Evolutionary conservation across 768 basidiomycete species (phyloP).

Genomic region (Sarcomyxa edulis): DNA sequence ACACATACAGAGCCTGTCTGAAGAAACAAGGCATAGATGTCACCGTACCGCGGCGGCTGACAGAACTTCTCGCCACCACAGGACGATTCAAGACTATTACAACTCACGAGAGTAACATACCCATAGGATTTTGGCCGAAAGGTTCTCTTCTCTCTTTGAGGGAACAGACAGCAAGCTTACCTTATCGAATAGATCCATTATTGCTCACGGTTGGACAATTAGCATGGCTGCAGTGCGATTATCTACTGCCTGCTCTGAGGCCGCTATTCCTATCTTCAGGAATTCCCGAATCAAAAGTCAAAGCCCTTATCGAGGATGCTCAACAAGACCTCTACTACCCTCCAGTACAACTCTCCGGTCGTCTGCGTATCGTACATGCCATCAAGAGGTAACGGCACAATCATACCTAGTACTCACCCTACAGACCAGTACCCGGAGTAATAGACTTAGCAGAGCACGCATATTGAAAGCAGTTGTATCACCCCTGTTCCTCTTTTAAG

Average conservation of each 20-base stretch:
- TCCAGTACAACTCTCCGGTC: slow-evolving; percentile 40
- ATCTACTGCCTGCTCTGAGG: slow-evolving; percentile 56
- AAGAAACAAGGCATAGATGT: slow-evolving; percentile 47
- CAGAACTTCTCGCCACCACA: slow-evolving; percentile 40
- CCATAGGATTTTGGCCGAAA: slow-evolving; percentile 66
- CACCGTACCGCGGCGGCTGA: slow-evolving; percentile 51
- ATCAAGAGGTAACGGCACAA: slow-evolving; percentile 25
- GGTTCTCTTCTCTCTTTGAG: slow-evolving; percentile 28
- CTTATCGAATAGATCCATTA: slow-evolving; percentile 37
- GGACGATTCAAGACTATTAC: slow-evolving; percentile 53
- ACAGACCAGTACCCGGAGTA: not conserved
- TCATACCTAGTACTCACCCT: slow-evolving; percentile 1
- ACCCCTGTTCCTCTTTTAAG: slow-evolving; percentile 51
- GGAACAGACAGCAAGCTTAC: not conserved
- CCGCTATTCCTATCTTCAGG: slow-evolving; percentile 53
- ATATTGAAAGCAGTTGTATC: slow-evolving; percentile 43
- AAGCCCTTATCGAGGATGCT: slow-evolving; percentile 53
- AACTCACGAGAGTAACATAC: slow-evolving; percentile 52
- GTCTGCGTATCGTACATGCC: slow-evolving; percentile 58
- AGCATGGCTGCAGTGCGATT: slow-evolving; percentile 71
- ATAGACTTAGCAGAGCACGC: not conserved
- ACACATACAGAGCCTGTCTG: slow-evolving; percentile 54
- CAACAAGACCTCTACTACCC: slow-evolving; percentile 65
- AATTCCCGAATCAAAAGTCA: slow-evolving; percentile 47
- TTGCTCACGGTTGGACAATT: slow-evolving; percentile 63